Conservation (phyloP, 495 filamentous ascomycete species). For the Xylaria intraflava region DNA sequence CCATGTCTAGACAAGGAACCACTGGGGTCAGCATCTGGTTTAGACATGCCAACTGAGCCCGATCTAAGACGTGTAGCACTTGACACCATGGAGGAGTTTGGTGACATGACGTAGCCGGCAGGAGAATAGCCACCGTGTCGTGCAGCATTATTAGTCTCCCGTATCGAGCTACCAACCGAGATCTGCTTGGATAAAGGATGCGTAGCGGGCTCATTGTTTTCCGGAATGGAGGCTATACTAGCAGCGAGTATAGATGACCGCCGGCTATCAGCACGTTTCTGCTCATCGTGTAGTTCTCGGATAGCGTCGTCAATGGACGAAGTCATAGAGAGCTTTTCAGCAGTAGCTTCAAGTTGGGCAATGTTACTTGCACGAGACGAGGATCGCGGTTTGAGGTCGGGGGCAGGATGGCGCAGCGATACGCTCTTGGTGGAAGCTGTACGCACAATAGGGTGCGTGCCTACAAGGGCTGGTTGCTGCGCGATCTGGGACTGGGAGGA, state of each 20-base stretch:
- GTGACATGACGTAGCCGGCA: constrained; percentile 57
- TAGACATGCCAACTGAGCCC: constrained; percentile 27
- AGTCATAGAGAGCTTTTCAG: constrained; percentile 71
- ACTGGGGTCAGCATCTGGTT: constrained; percentile 27
- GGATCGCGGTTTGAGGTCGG: constrained; percentile 66
- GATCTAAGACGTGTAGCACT: constrained; percentile 52
- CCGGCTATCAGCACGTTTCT: constrained; percentile 61
- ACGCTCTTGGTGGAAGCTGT: constrained; percentile 54
- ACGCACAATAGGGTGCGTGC: constrained; percentile 46
- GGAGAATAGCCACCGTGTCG: constrained; percentile 69
- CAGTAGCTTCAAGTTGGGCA: constrained; percentile 72
- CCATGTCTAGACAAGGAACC: constrained; percentile 35
- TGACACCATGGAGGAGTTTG: constrained; percentile 54
- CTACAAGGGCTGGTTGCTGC: constrained; percentile 21
- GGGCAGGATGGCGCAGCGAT: constrained; percentile 65
- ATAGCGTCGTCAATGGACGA: constrained; percentile 80
- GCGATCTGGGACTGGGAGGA: constrained; percentile 10
- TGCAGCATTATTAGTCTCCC: constrained; percentile 58
- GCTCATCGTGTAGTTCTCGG: constrained; percentile 68
- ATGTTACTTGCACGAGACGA: constrained; percentile 72
- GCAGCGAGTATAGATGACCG: constrained; percentile 47
- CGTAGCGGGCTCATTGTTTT: constrained; percentile 30
- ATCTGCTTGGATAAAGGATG: constrained; percentile 36
- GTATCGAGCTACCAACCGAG: constrained; percentile 59
- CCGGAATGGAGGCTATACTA: constrained; percentile 31